A percentile compares a stretch with the other conserved stretches of the same genome.
Evolutionary conservation across 1,284 basidiomycete genomes (phyloP).

Genomic region (Cystobasidiaceae sp.): DNA sequence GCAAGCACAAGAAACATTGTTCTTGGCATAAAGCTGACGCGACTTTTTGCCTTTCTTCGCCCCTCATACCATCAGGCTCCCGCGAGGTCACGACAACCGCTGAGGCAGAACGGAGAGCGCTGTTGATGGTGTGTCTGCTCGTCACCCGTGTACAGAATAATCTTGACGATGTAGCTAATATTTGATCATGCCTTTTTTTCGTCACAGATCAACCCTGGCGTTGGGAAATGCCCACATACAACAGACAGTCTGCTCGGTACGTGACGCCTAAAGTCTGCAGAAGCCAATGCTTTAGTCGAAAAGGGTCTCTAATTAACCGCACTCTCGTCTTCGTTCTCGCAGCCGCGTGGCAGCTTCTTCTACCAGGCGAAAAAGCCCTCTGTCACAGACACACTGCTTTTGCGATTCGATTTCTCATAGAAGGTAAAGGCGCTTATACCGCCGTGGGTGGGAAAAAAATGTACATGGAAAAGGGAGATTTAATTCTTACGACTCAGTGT

Average conservation of each 20-base stretch:
- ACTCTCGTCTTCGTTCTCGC: too few relatives aligned
- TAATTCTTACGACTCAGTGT: constrained; percentile 2
- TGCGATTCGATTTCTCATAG: constrained; percentile 12
- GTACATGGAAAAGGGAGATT: constrained; percentile 8
- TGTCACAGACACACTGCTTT: constrained; percentile 8
- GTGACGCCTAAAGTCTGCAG: not conserved
- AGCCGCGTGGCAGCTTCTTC: constrained; percentile 11
- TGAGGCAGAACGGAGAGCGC: constrained; percentile 23
- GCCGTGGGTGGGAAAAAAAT: not conserved
- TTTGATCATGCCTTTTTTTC: not conserved
- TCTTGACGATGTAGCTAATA: too few relatives aligned
- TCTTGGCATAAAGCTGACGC: too few relatives aligned
- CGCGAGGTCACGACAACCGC: constrained; percentile 21
- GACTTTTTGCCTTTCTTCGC: too few relatives aligned
- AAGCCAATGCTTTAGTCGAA: too few relatives aligned
- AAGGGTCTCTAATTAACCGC: too few relatives aligned
- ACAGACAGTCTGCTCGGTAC: constrained; percentile 25
- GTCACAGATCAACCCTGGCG: constrained; percentile 17
- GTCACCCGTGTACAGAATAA: too few relatives aligned
- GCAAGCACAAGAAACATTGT: too few relatives aligned
- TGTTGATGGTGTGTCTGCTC: constrained; percentile 10
- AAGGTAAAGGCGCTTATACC: not conserved
- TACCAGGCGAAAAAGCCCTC: constrained; percentile 6
- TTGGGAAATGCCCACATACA: constrained; percentile 14
- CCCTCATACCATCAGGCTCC: too few relatives aligned